Percentiles rank a stretch among this genome's conserved stretches.
phyloP scores from a whole-genome alignment of 2,329 filamentous ascomycete genomes.

The Diaporthe ampelina region DNA sequence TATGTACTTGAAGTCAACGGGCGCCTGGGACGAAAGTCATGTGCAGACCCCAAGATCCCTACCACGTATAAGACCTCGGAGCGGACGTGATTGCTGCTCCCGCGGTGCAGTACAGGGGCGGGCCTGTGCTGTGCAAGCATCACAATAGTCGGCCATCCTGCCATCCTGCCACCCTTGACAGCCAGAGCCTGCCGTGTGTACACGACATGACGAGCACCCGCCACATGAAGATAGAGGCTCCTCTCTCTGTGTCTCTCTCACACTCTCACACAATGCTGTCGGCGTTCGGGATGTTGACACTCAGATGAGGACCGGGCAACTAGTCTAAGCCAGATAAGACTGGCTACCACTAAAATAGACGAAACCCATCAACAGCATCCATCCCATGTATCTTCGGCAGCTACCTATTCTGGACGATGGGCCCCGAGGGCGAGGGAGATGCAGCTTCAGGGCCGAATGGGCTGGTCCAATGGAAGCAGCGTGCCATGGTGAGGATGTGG shows the following conservation, averaged over 20 bases:
- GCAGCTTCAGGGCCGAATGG: constrained; percentile 11
- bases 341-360: constrained; percentile 30
- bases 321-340: constrained; percentile 23
- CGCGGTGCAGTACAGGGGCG: constrained; percentile 15
- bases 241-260: background rate
- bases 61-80: constrained; percentile 2
- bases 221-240: background rate
- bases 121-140: constrained; percentile 12
- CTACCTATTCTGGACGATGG: constrained; percentile 9
- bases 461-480: constrained; percentile 11
- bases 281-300: constrained; percentile 29
- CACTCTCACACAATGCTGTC: constrained; percentile 4
- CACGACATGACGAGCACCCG: constrained; percentile 15
- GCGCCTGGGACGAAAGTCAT: constrained; percentile 10
- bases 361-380: constrained; percentile 19
- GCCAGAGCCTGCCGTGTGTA: constrained; percentile 1
- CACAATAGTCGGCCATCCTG: background rate
- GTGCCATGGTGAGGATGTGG: constrained; percentile 22
- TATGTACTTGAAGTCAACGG: constrained; percentile 20
- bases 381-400: constrained; percentile 1
- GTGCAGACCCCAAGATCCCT: constrained; percentile 22
- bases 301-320: background rate
- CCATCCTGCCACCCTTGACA: background rate
- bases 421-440: background rate
- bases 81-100: constrained; percentile 22